Evolutionary conservation across 1,284 basidiomycete species (phyloP), one percentile per base, ranked within the genome.

Genomic region (Phenoliferia sp.): DNA sequence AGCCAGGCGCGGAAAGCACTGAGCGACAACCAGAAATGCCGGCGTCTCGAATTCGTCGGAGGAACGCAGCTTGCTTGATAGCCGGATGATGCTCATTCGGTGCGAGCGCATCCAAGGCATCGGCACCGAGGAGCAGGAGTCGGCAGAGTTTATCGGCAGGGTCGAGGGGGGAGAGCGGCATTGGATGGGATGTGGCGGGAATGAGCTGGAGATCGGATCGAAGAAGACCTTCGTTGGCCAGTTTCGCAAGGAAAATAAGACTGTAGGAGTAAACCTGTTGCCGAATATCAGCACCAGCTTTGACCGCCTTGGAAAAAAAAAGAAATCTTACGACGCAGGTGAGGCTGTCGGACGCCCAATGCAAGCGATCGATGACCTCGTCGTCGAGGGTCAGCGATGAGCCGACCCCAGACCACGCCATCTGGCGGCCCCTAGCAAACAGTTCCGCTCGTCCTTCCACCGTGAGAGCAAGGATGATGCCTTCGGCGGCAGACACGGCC

Each of bases 261-360:
- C 70, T 63, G 35, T 69, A 35, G 16, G 26, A 33, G 33, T 34
- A 52, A 16, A 33, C 48, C 48, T 54, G 60, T 17, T 22, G 44
- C n/a, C n/a, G n/a, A n/a, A n/a, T n/a, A n/a, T n/a, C n/a, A n/a
- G n/a, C n/a, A n/a, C n/a, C n/a, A n/a, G n/a, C n/a, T n/a, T n/a
- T n/a, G n/a, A n/a, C n/a, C n/a, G n/a, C n/a, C n/a, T n/a, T n/a
- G n/a, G n/a, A n/a, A n/a, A n/a, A 48, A 6, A 19, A 15, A 44
- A 9, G 26, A 66, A n/a, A n/a, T n/a, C 71, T 63, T 39, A 71
- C 72, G 16, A 73, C 72, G 60, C 68, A 73, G 26, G 72, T 69
- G 29, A 73, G 28, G 17, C 48, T 57, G 35, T 73, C 72, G 2
- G 64, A 58, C 22, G 72, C 63, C 68, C 68, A 71, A 55, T 67